Conservation (phyloP, 345 rosid species). For the Reutealis trisperma region DNA sequence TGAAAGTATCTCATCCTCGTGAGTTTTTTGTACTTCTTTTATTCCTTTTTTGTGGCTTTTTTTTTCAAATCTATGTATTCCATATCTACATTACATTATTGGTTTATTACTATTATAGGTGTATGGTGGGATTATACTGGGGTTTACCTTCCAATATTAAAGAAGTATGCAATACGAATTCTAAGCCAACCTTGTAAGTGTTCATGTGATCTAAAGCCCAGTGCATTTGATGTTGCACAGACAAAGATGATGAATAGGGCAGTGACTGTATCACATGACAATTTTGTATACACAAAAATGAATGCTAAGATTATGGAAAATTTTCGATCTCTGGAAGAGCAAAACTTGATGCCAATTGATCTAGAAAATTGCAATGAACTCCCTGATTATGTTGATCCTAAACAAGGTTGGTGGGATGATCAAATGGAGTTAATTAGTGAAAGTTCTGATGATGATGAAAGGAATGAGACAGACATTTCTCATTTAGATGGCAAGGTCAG, state of each 20-base stretch:
- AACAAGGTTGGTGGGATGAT: not conserved
- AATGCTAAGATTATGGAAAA: not conserved
- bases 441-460: no score
- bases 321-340: not conserved
- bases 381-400: not conserved
- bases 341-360: not conserved
- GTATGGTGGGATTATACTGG: conserved; percentile 23
- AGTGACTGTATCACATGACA: not conserved
- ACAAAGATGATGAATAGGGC: not conserved
- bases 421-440: not conserved
- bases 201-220: conserved; percentile 1
- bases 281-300: not conserved
- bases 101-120: not conserved
- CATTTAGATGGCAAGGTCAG: no score
- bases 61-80: no score
- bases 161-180: conserved; percentile 9
- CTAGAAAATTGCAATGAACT: not conserved
- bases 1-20: conserved; percentile 21
- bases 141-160: not conserved
- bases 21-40: not conserved
- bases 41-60: no score
- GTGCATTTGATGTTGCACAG: not conserved
- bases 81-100: not conserved
- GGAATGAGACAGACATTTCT: no score
- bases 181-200: conserved; percentile 19